Percentiles rank a stretch among this genome's conserved stretches.
Evolutionary conservation across 768 basidiomycete species (phyloP).

Genomic region (Royoungia palumana): DNA sequence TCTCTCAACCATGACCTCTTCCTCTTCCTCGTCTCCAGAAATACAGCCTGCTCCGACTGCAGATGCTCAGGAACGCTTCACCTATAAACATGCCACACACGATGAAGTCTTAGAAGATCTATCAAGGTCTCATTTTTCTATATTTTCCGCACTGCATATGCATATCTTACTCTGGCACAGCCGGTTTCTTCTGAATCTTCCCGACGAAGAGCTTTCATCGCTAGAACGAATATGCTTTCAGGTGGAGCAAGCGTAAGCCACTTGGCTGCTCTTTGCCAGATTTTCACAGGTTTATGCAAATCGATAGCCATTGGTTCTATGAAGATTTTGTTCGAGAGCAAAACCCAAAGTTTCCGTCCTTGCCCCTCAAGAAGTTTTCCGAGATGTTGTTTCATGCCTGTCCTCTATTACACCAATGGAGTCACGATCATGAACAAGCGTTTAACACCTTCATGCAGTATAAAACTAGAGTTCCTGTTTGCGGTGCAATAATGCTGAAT

Average conservation of each 20-base stretch:
- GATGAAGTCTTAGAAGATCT: constrained; percentile 90
- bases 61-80: constrained; percentile 39
- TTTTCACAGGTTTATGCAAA: constrained; percentile 12
- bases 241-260: constrained; percentile 94
- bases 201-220: constrained; percentile 86
- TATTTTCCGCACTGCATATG: not conserved
- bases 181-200: constrained; percentile 95
- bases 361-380: constrained; percentile 90
- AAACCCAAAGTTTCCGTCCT: constrained; percentile 81
- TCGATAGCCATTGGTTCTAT: constrained; percentile 94
- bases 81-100: constrained; percentile 71
- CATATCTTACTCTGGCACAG: constrained; percentile 38
- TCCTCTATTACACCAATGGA: constrained; percentile 79
- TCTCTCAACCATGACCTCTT: constrained; percentile 58
- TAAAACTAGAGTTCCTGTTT: constrained; percentile 95
- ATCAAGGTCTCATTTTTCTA: constrained; percentile 57
- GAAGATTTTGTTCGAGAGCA: constrained; percentile 97
- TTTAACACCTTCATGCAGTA: constrained; percentile 93
- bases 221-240: constrained; percentile 97
- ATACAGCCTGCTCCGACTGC: constrained; percentile 47
- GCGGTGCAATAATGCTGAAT: constrained; percentile 96
- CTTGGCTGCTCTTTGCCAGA: constrained; percentile 5
- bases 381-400: constrained; percentile 85
- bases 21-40: constrained; percentile 78
- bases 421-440: constrained; percentile 78